Base-by-base conservation (phyloP, 169 alveolate species). In the Plasmodium vivax region DNA sequence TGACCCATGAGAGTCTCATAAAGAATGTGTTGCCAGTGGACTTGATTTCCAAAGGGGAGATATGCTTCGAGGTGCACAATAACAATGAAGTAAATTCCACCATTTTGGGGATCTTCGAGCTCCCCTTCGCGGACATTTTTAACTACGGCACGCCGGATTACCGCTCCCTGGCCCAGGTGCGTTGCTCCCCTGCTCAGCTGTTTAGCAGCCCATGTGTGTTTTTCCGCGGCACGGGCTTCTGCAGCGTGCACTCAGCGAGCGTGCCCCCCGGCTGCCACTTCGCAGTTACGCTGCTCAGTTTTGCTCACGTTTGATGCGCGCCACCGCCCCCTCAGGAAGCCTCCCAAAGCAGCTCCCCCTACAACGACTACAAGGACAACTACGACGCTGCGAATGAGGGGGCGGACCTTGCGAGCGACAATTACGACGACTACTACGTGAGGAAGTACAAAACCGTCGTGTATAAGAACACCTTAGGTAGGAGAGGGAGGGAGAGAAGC, bases 31-130 rank as follows among this genome's bases (percentile, higher is more conserved):
- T 97, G 43, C 98, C 98, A n/a, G 92, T 97, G 23, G 98, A 97
- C 82, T 91, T 97, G 87, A 84, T 94, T 30, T 97, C 98, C 27
- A 97, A 96, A 90, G 98, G 98, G 41, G 98, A 97, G 7, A 96
- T 97, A 19, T 95, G 95, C 43, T 95, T 97, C 56, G 98, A 97
- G 85, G 98, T 96, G 45, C 97, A 98, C 97, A 97, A 97, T 93
- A 93, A 94, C 47, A 96, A 93, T 74, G 98, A 97, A 82, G 90
- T 98, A 27, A 93, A 97, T 41, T 95, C 97, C 51, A 96, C 96
- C 16, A 94, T 97, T 79, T 94, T 97, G 56, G 98, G 98, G 2
- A 96, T 96, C 30, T 97, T 95, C 30, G 98, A 97, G 79, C 85
- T 97, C 8, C 96, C 96, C 30, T 83, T 97, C 58, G 95, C 98